Evolutionary conservation across 148 eudicot species (phyloP), one percentile per base, ranked within the genome.

Genomic region (Vaccinium macrocarpon): DNA sequence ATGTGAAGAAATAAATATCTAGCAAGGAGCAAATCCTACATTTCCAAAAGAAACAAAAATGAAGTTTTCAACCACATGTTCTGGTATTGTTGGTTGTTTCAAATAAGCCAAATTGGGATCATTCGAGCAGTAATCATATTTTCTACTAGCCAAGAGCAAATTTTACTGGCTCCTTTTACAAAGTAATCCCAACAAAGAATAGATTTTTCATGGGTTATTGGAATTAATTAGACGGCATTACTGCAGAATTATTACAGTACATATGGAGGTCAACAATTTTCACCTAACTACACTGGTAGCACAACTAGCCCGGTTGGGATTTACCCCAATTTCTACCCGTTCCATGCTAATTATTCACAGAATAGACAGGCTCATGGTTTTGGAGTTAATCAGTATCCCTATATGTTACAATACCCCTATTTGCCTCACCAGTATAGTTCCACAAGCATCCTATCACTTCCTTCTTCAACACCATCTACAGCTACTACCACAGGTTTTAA

Each of bases 401-500:
- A 86, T 10, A 89, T 89, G 91, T 81, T 88, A 80, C 91, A 91
- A 79, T 89, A 89, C 89, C 88, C 91, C 71, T 86, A 84, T 61
- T 62, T 89, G 74, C 89, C 90, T 76, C 91, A 80, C 12, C 89
- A 80, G 27, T 84, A 79, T 52, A 79, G 70, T 84, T 85, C 91
- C 35, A 27, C 78, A 71, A 87, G 87, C 7, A 89, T 91, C 88
- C 85, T 87, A 76, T 84, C 91, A 7, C 91, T 86, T 55, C 93
- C 93, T 79, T 83, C 91, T 85, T 85, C 91, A 52, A 52, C 82
- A 72, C 23, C 89, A 9, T 48, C 78, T 38, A 76, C 90, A 32
- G 79, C 72, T 55, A 35, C 86, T 38, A 80, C 86, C 57, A 19
- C 86, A 87, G 91, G 89, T 89, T 81, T 5, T 86, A 76, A 53